Evolutionary conservation across 208 protist species (phyloP), one percentile per base, ranked within the genome.

Genomic region (Naegleria gruberi): DNA sequence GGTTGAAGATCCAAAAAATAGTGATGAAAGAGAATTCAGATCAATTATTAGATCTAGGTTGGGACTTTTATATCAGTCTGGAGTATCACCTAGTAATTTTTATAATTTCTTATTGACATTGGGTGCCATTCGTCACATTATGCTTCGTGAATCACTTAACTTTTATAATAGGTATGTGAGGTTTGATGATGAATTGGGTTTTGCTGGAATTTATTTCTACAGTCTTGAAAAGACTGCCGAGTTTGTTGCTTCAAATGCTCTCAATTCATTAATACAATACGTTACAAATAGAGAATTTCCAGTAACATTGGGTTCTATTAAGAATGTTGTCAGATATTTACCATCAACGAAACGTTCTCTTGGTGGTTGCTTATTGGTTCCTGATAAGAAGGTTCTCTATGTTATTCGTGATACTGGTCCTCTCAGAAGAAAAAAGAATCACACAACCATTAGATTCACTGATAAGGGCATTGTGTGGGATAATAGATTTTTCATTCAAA

Each of bases 1-100:
- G 81, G 81, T 84, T 40, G 40, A 84, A 40, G 81, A 84, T 45
- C 81, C 81, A 41, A 84, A 41, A 15, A 84, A 84, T 45, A 40
- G 12, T 7, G 42, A 44, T 6, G 0, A 44, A 44, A 30, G 1
- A 45, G 81, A 84, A 84, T 84, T 84, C 17, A 84, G 81, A 84
- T 10, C 37, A 26, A 44, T n/a, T 10, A 84, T 84, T 84, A 42
- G 81, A 77, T 77, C 65, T 1, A 77, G 30, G 34, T 77, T 77
- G 30, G 30, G 30, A 15, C 4, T 7, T 8, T 37, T 77, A 26
- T 30, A 37, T 8, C 19, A 37, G 26, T 77, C 17, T 37, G 65
- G 65, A 37, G n/a, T 77, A 0, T 2, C 65, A 37, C 30, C 17
- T 12, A 37, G 3, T n/a, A 37, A 37, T 37, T 77, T 77, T n/a